Evolutionary conservation across 768 basidiomycete genomes (phyloP), one percentile per base, ranked within the genome.

Genomic region (Trametes coccinea): DNA sequence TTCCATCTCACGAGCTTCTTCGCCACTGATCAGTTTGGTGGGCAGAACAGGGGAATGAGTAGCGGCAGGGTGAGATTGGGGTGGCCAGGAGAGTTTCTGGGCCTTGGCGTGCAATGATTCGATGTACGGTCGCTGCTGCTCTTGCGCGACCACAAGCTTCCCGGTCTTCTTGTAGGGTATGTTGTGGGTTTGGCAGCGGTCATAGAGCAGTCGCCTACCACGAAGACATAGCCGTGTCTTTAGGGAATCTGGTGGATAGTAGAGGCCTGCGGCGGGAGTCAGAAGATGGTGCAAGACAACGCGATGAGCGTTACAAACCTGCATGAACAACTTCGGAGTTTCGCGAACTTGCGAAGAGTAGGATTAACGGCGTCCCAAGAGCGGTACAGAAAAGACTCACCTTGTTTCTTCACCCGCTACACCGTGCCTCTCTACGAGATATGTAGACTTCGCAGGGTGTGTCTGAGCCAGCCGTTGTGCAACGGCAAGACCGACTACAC

Each of bases 251-350:
- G 82, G 74, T 0, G 94, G 93, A 70, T 96, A 96, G 70, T 94
- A 93, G 1, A 94, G 77, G 29, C 92, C 92, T 93, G 66, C 4
- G 43, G 9, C 14, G 6, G 3, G 37, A 11, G 13, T 64, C 13
- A 56, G 53, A 41, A 27, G 34, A 30, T 33, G 5, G 2, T 8
- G n/a, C 51, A 14, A 14, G 34, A 5, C 10, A 11, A 22, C 13
- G 48, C 29, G 27, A 45, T 46, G 45, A 29, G 13, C 34, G 6
- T 5, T 5, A 58, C 71, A 45, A 69, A 86, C 91, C 94, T 62
- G 92, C 88, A 76, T 98, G 95, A 30, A 98, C 90, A 27, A 98
- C 95, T 70, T 97, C 95, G 0, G 94, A 95, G 72, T 96, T 97
- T 14, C 95, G 85, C 43, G 92, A 94, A 72, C 94, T 95, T 50